Percentiles rank a stretch among this genome's conserved stretches.
Evolutionary conservation across 2,329 filamentous ascomycete genomes (phyloP).

Genomic region (Sporothrix variecibatus): DNA sequence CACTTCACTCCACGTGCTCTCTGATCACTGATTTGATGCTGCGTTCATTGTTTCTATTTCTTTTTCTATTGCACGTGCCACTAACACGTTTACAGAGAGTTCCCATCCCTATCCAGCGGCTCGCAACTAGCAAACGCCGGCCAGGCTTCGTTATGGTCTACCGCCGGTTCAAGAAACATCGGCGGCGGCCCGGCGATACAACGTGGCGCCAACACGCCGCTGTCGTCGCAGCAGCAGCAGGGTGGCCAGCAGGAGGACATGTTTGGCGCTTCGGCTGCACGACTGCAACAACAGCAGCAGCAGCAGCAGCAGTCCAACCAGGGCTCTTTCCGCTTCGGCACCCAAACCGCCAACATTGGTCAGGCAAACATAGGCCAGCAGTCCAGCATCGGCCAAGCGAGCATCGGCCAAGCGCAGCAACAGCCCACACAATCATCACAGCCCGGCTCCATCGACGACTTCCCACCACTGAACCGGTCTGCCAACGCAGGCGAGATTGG

Average conservation of each 20-base stretch:
- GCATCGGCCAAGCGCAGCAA: constrained; percentile 12
- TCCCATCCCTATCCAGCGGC: constrained; percentile 65
- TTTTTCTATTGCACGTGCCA: not conserved
- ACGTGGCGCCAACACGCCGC: constrained; percentile 54
- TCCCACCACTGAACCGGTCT: constrained; percentile 61
- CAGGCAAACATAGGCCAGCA: constrained; percentile 32
- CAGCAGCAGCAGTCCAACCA: constrained; percentile 39
- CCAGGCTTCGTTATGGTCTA: constrained; percentile 58
- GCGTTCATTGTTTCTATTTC: not conserved
- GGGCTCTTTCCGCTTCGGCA: constrained; percentile 57
- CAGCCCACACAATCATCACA: constrained; percentile 49
- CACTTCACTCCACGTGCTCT: not conserved
- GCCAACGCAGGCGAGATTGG: constrained; percentile 57
- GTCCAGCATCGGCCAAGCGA: not conserved
- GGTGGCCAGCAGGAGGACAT: constrained; percentile 50
- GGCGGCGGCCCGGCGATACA: constrained; percentile 49
- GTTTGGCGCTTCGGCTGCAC: constrained; percentile 43
- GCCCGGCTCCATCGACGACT: constrained; percentile 57
- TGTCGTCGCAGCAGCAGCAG: constrained; percentile 49
- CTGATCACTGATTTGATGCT: not conserved
- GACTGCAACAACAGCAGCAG: constrained; percentile 35
- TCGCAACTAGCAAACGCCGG: constrained; percentile 53
- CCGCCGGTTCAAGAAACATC: constrained; percentile 51
- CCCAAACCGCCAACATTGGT: not conserved
- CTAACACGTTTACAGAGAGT: constrained; percentile 52